Evolutionary conservation across 805 yeast species (phyloP).

Genomic region (Lipomyces chichibuensis): DNA sequence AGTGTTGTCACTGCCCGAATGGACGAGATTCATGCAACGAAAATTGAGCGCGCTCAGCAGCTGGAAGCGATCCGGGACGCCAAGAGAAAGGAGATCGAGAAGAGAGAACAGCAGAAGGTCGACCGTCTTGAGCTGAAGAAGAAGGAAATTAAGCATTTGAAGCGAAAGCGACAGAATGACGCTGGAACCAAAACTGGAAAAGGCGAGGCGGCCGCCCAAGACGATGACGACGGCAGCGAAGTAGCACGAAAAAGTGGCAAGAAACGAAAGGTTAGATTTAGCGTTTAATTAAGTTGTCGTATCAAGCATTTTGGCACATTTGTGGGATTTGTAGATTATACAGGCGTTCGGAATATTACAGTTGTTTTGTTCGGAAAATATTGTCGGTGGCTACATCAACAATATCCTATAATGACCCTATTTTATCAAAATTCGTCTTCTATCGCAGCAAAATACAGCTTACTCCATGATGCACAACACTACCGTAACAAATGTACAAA

Average conservation of each 20-base stretch:
- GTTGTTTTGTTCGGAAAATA: background rate
- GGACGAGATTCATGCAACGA: conserved; percentile 83
- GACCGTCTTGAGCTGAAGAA: conserved; percentile 75
- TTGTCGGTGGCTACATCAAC: background rate
- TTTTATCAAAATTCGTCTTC: background rate
- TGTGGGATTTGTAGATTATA: background rate
- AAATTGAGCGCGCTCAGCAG: conserved; percentile 85
- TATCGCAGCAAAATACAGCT: background rate
- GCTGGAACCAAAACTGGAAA: background rate
- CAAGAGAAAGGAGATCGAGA: conserved; percentile 83
- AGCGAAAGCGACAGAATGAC: conserved; percentile 55
- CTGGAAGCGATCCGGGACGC: conserved; percentile 87
- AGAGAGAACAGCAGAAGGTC: conserved; percentile 72
- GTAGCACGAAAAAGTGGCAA: conserved; percentile 1
- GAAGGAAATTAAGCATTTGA: conserved; percentile 68
- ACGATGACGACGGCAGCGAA: conserved; percentile 6
- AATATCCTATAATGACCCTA: background rate
- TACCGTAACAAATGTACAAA: no score
- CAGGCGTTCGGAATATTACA: background rate
- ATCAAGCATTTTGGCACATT: background rate
- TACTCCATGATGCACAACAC: no score
- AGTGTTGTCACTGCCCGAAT: conserved; percentile 55
- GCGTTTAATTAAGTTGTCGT: background rate
- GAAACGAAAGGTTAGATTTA: conserved; percentile 22
- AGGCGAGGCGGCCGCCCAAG: background rate